phyloP scores from a whole-genome alignment of 805 yeast genomes.

The Sungouiella blattae region DNA sequence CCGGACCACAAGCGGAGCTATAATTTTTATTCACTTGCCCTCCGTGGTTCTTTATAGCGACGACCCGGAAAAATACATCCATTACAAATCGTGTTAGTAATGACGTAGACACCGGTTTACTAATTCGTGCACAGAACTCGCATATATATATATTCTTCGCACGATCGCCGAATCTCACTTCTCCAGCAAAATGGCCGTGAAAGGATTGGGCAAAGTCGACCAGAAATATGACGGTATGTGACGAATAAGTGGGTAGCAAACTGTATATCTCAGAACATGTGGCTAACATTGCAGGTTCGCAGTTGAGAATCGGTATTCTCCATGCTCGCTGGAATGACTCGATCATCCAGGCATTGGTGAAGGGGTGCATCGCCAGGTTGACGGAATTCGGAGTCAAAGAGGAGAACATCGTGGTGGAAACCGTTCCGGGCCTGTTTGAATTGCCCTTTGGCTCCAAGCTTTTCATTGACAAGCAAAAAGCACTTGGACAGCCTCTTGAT shows the following conservation, averaged over 20 bases:
- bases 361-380: conserved; percentile 68
- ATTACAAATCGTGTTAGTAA: too few species aligned
- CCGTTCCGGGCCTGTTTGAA: conserved; percentile 95
- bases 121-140: too few species aligned
- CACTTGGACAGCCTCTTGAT: conserved; percentile 53
- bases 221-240: conserved; percentile 59
- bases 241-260: background rate
- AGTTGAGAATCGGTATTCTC: conserved; percentile 74
- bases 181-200: conserved; percentile 56
- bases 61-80: too few species aligned
- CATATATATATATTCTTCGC: conserved; percentile 1
- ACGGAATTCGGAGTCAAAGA: conserved; percentile 64
- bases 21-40: too few species aligned
- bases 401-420: conserved; percentile 72
- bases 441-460: conserved; percentile 76
- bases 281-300: conserved; percentile 33
- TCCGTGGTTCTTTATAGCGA: too few species aligned
- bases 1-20: too few species aligned
- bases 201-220: conserved; percentile 76
- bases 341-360: conserved; percentile 74
- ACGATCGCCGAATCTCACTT: background rate
- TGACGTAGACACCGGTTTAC: too few species aligned
- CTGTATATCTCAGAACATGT: too few species aligned
- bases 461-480: conserved; percentile 43
- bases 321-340: conserved; percentile 94